Evolutionary conservation across 768 basidiomycete genomes (phyloP), one percentile per base, ranked within the genome.

Genomic region (Suillus variegatus): DNA sequence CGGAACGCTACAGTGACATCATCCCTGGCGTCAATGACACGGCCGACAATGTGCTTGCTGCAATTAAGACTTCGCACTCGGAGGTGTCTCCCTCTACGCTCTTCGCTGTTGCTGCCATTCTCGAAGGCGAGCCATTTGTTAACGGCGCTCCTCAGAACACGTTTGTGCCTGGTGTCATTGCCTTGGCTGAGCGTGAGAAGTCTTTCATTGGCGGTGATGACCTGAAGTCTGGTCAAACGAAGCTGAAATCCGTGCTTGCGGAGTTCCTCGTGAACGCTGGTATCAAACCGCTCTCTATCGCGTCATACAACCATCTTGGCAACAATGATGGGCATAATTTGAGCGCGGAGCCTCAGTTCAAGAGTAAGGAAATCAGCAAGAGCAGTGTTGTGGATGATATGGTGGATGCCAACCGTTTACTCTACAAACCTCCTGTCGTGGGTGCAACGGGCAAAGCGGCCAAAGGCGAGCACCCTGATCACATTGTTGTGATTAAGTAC

Each of bases 121-220:
- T 98, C 70, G 97, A 99, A 79, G 91, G 91, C 64, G 88, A 91
- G 74, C 95, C 97, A 22, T 99, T 96, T 84, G 86, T 99, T 74
- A 98, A 98, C 74, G 97, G 97, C 60, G 95, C 97, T 12, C 97
- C 97, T 7, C 96, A 99, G 85, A 99, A 99, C 86, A 97, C 97
- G 4, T 98, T 98, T 71, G 95, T 99, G 32, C 97, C 97, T 0
- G 97, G 97, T 68, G 90, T 91, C 71, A 92, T 99, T 73, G 86
- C 88, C 70, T 92, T 99, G 69, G 94, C 97, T 49, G 97, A 98
- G 82, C 85, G 89, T 67, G 80, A 91, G 71, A 82, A 89, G 72
- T 90, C 93, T 8, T 99, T 98, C 85, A 97, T 99, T 71, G 97
- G 94, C 55, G 96, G 97, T 43, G 97, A 98, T 74, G 97, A 99